A percentile compares a stretch with the other conserved stretches of the same genome.
Evolutionary conservation across 192 early-diverging fungal genomes (phyloP).

Genomic region (Backusella tuberculispora): DNA sequence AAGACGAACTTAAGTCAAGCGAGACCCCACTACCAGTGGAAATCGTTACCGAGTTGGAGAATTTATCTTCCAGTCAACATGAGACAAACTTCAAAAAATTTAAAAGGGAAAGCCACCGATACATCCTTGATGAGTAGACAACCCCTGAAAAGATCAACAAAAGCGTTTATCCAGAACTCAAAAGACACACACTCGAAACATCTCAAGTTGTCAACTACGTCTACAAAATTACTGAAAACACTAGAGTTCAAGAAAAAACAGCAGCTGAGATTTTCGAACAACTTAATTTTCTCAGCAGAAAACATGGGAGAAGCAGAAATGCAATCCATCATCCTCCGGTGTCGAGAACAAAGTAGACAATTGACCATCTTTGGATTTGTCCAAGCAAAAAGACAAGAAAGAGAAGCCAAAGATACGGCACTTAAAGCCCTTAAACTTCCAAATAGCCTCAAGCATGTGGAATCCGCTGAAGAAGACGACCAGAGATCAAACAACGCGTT

Average conservation of each 20-base stretch:
- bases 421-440: not conserved
- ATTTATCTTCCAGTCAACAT: too few species aligned
- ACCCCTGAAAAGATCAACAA: not conserved
- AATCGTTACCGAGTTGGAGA: too few species aligned
- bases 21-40: too few species aligned
- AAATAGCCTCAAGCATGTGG: not conserved
- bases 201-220: not conserved
- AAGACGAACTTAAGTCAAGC: too few species aligned
- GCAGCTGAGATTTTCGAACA: conserved; percentile 5
- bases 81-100: not conserved
- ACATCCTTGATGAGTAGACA: not conserved
- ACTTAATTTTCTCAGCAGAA: not conserved
- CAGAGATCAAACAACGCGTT: not conserved
- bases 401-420: too few species aligned
- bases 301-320: too few species aligned
- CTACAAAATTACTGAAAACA: conserved; percentile 8
- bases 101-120: not conserved
- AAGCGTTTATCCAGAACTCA: not conserved
- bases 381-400: conserved; percentile 1
- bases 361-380: not conserved
- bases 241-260: not conserved
- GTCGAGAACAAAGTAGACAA: not conserved
- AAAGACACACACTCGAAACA: not conserved
- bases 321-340: not conserved
- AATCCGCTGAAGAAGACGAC: not conserved